These are phyloP conservation scores for Cladophialophora exuberans DNA, from an alignment of 2,329 filamentous ascomycete species.

Conservation along the genomic window DNA sequence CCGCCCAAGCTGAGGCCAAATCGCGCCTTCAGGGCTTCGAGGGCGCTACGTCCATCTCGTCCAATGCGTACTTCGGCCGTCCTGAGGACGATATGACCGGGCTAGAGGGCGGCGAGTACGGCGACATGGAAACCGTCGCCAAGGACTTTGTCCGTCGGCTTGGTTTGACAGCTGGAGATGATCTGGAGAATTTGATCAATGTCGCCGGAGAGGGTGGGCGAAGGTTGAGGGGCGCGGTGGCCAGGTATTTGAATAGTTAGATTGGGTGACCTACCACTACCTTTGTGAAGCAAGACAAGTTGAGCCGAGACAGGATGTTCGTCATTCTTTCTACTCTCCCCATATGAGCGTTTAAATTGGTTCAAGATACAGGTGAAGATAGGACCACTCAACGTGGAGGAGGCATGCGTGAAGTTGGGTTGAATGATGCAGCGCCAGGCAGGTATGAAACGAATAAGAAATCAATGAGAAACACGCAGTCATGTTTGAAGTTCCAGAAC, in stretches of 20 bases:
- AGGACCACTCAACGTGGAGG: too few relatives aligned
- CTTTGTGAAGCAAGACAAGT: too few relatives aligned
- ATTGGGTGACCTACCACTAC: too few relatives aligned
- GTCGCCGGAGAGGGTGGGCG: slow-evolving; percentile 83
- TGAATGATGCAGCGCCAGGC: too few relatives aligned
- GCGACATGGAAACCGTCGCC: slow-evolving; percentile 87
- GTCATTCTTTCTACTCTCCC: too few relatives aligned
- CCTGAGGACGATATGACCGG: slow-evolving; percentile 75
- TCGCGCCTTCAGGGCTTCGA: slow-evolving; percentile 87
- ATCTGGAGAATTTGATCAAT: slow-evolving; percentile 85
- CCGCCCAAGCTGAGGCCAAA: slow-evolving; percentile 82
- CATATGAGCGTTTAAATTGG: too few relatives aligned
- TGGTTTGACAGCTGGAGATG: slow-evolving; percentile 92
- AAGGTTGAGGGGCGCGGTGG: slow-evolving; percentile 71
- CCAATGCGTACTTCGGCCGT: slow-evolving; percentile 95
- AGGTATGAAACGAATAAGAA: too few relatives aligned
- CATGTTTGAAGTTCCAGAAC: too few relatives aligned
- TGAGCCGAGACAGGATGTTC: too few relatives aligned
- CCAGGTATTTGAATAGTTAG: slow-evolving; percentile 54
- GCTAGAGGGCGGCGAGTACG: slow-evolving; percentile 69
- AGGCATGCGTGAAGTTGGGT: too few relatives aligned
- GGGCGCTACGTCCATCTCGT: slow-evolving; percentile 87
- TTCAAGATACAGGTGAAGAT: too few relatives aligned
- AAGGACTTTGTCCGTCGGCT: slow-evolving; percentile 96
- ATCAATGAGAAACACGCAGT: too few relatives aligned